phyloP scores from a whole-genome alignment of 2,329 filamentous ascomycete genomes.

The Verticillium klebahnii region DNA sequence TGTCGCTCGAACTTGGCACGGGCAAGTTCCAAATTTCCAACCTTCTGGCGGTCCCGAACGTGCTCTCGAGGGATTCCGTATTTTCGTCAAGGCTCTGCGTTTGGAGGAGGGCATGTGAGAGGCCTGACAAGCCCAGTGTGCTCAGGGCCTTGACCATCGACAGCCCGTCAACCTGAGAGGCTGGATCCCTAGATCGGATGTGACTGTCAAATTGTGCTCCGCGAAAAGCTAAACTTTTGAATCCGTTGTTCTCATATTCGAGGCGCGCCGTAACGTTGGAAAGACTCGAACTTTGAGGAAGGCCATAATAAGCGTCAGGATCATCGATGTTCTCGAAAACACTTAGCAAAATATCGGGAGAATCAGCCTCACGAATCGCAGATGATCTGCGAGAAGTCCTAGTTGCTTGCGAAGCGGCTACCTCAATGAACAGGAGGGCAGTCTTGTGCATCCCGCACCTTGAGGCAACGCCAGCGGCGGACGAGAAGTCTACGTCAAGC shows the following conservation, averaged over 20 bases:
- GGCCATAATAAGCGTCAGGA: slow-evolving; percentile 91
- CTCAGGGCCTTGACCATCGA: slow-evolving; percentile 74
- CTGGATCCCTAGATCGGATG: slow-evolving; percentile 56
- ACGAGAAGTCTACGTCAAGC: slow-evolving; percentile 76
- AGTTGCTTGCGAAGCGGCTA: slow-evolving; percentile 53
- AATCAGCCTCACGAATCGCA: slow-evolving; percentile 44
- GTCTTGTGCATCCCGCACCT: slow-evolving; percentile 82
- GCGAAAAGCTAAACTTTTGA: slow-evolving; percentile 84
- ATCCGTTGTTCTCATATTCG: slow-evolving; percentile 83
- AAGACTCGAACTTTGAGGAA: slow-evolving; percentile 73
- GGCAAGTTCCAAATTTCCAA: slow-evolving; percentile 91
- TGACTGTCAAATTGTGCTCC: slow-evolving; percentile 88
- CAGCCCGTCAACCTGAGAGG: slow-evolving; percentile 55
- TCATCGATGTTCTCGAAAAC: slow-evolving; percentile 95
- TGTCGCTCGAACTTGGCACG: slow-evolving; percentile 57
- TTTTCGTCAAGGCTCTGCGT: slow-evolving; percentile 56
- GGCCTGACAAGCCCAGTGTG: slow-evolving; percentile 75
- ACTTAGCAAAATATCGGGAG: slow-evolving; percentile 66
- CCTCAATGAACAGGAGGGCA: slow-evolving; percentile 78
- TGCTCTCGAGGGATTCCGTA: slow-evolving; percentile 60
- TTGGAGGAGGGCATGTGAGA: slow-evolving; percentile 76
- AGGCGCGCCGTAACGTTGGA: slow-evolving; percentile 74
- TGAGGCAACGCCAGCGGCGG: slow-evolving; percentile 67
- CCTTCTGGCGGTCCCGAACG: slow-evolving; percentile 74
- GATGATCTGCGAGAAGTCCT: slow-evolving; percentile 65